phyloP scores from a whole-genome alignment of 2,329 filamentous ascomycete genomes.

The Bipolaris cookei region DNA sequence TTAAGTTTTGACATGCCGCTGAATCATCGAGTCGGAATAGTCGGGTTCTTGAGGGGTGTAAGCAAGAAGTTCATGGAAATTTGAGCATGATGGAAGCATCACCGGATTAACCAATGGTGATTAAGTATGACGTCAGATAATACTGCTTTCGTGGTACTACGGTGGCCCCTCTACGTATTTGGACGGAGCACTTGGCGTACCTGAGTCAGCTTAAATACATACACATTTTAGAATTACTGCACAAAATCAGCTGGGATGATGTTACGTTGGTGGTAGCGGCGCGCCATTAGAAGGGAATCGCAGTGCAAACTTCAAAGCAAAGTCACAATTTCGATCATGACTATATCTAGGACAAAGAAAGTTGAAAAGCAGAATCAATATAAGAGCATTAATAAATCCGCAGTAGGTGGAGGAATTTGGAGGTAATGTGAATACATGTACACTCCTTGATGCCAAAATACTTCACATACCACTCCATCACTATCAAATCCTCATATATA shows the following conservation, averaged over 20 bases:
- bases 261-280: not conserved
- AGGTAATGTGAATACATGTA: too few relatives aligned
- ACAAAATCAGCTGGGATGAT: not conserved
- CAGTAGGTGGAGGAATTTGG: too few relatives aligned
- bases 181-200: not conserved
- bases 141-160: not conserved
- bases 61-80: not conserved
- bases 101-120: not conserved
- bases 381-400: too few relatives aligned
- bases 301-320: too few relatives aligned
- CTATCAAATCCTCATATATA: too few relatives aligned
- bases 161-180: not conserved
- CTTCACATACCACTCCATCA: too few relatives aligned
- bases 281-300: too few relatives aligned
- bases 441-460: too few relatives aligned
- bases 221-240: not conserved
- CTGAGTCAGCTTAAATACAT: not conserved
- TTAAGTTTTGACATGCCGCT: slow-evolving; percentile 16
- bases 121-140: slow-evolving; percentile 2
- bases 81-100: slow-evolving; percentile 4
- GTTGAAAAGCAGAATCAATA: too few relatives aligned
- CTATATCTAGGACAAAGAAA: too few relatives aligned
- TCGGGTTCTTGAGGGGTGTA: slow-evolving; percentile 14
- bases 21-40: slow-evolving; percentile 9
- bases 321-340: too few relatives aligned